Evolutionary conservation across 2,329 filamentous ascomycete genomes (phyloP).

Genomic region (Botrytis tulipae): DNA sequence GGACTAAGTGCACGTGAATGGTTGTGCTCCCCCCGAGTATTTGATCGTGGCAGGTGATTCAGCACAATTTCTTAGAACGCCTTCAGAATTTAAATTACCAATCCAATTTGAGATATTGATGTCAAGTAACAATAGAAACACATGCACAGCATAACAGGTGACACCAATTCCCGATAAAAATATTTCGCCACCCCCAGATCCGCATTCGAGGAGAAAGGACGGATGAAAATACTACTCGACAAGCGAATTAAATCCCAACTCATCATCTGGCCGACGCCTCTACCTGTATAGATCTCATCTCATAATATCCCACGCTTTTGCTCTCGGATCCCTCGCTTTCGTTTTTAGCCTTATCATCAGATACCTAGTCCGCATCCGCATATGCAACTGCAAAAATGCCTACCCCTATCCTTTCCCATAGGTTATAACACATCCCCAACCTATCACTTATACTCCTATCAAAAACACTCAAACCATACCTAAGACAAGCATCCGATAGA

Average conservation of each 20-base stretch:
- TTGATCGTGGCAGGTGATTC: not conserved
- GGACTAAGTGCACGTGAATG: not conserved
- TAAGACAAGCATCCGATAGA: not conserved
- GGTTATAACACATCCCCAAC: not conserved
- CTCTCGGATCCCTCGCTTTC: not conserved
- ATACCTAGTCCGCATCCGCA: not conserved
- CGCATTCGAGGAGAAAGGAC: not conserved
- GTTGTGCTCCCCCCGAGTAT: not conserved
- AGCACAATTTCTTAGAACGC: not conserved
- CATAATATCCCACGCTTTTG: not conserved
- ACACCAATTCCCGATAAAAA: not conserved
- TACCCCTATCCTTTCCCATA: not conserved
- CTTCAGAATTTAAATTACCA: not conserved
- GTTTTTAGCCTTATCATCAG: not conserved
- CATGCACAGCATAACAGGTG: not conserved
- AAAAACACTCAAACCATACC: not conserved
- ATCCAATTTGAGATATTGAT: not conserved
- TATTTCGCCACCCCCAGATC: not conserved
- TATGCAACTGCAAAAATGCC: not conserved
- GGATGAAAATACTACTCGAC: not conserved
- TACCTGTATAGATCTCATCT: not conserved
- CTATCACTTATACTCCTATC: not conserved
- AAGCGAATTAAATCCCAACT: not conserved
- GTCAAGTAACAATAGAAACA: not conserved
- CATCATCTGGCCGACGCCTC: not conserved